Conservation (phyloP, 2,329 filamentous ascomycete species). For the Fusarium denticulatum region DNA sequence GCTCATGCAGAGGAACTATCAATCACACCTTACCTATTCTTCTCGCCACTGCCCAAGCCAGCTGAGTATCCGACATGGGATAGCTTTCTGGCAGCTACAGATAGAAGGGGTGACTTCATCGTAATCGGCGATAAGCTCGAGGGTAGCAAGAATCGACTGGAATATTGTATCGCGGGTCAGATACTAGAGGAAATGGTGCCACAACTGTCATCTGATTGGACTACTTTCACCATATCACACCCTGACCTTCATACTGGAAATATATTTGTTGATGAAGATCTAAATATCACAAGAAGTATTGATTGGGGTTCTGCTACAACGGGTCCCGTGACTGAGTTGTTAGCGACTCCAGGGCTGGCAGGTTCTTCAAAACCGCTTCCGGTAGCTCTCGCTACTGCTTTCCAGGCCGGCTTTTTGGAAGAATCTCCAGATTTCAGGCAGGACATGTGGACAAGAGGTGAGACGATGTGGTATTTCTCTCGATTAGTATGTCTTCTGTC, state of each 20-base stretch:
- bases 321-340: not conserved
- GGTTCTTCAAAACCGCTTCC: not conserved
- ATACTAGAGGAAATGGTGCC: not conserved
- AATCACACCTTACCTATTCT: not conserved
- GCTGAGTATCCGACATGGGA: not conserved
- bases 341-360: not conserved
- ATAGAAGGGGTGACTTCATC: not conserved
- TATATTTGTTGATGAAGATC: not conserved
- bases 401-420: not conserved
- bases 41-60: not conserved
- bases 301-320: not conserved
- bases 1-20: not conserved
- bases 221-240: not conserved
- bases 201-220: rapidly evolving
- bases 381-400: not conserved
- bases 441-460: slow-evolving; percentile 1
- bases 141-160: not conserved
- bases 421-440: not conserved
- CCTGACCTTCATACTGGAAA: not conserved
- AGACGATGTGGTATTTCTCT: slow-evolving; percentile 25
- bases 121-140: rapidly evolving
- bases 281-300: not conserved
- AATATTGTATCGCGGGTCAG: not conserved
- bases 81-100: not conserved
- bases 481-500: slow-evolving; percentile 29